Conservation (phyloP, 441 rosid genomes). For the Melastoma candidum region DNA sequence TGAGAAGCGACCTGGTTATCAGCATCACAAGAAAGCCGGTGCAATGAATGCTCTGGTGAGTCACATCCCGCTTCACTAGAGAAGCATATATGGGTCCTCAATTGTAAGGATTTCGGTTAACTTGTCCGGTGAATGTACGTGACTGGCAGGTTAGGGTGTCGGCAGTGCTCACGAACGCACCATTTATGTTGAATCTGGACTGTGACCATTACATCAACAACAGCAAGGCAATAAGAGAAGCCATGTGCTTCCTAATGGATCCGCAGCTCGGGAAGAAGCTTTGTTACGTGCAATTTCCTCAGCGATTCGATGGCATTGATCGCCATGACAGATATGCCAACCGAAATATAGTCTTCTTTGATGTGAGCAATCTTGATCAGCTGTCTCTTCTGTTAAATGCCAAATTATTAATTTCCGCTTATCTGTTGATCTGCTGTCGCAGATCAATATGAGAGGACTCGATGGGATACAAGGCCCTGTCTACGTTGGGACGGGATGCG, state of each 20-base stretch:
- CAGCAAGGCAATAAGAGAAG: conserved; percentile 19
- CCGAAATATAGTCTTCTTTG: conserved; percentile 17
- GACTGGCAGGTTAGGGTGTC: conserved; percentile 14
- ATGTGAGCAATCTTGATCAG: conserved; percentile 8
- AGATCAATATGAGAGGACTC: conserved; percentile 20
- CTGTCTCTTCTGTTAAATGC: not conserved
- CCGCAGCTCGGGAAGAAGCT: conserved; percentile 20
- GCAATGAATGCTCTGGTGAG: conserved; percentile 21
- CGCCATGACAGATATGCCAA: conserved; percentile 21
- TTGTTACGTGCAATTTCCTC: conserved; percentile 18
- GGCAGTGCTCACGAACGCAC: conserved; percentile 18
- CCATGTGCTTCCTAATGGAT: conserved; percentile 20
- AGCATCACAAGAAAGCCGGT: conserved; percentile 21
- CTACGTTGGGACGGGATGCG: conserved; percentile 16
- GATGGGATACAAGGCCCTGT: conserved; percentile 18
- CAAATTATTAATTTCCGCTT: not conserved
- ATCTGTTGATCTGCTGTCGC: not conserved
- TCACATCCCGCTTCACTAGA: not conserved
- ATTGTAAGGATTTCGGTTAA: too few relatives aligned
- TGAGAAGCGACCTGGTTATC: conserved; percentile 21
- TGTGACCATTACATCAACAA: conserved; percentile 21
- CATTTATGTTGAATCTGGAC: conserved; percentile 16
- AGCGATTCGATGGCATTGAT: conserved; percentile 19
- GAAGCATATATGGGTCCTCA: too few relatives aligned
- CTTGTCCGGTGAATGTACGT: too few relatives aligned